phyloP scores from a whole-genome alignment of 2,329 filamentous ascomycete genomes.

The Fusarium xylarioides region DNA sequence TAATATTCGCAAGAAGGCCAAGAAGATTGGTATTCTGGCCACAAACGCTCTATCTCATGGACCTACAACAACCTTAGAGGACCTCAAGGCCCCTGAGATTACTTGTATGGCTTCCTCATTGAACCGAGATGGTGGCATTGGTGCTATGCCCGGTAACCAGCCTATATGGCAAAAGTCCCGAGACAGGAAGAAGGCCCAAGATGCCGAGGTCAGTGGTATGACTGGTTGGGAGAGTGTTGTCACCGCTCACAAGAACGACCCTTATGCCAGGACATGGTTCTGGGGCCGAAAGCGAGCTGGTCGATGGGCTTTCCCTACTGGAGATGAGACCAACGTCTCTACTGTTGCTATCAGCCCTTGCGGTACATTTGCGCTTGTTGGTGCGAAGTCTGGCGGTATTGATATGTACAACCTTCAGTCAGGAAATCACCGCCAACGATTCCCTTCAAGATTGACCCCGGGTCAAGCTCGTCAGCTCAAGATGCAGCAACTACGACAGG shows the following conservation, averaged over 20 bases:
- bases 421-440: conserved; percentile 85
- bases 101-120: conserved; percentile 90
- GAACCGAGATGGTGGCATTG: conserved; percentile 94
- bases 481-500: conserved; percentile 68
- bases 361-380: conserved; percentile 91
- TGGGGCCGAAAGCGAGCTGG: conserved; percentile 95
- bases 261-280: conserved; percentile 93
- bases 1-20: conserved; percentile 85
- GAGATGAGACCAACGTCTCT: conserved; percentile 82
- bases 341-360: conserved; percentile 91
- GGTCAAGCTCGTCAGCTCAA: conserved; percentile 81
- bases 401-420: conserved; percentile 99
- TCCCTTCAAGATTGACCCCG: conserved; percentile 81
- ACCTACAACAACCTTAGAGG: conserved; percentile 72
- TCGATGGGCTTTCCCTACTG: conserved; percentile 89
- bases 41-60: conserved; percentile 65
- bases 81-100: conserved; percentile 89
- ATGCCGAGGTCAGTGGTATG: conserved; percentile 76
- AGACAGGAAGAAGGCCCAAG: conserved; percentile 67
- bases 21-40: conserved; percentile 80
- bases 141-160: conserved; percentile 79
- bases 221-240: conserved; percentile 98
- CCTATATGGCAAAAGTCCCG: conserved; percentile 85
- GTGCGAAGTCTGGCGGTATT: conserved; percentile 82
- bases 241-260: conserved; percentile 88